Evolutionary conservation across 2,329 filamentous ascomycete species (phyloP).

Genomic region (Cercospora sp.): DNA sequence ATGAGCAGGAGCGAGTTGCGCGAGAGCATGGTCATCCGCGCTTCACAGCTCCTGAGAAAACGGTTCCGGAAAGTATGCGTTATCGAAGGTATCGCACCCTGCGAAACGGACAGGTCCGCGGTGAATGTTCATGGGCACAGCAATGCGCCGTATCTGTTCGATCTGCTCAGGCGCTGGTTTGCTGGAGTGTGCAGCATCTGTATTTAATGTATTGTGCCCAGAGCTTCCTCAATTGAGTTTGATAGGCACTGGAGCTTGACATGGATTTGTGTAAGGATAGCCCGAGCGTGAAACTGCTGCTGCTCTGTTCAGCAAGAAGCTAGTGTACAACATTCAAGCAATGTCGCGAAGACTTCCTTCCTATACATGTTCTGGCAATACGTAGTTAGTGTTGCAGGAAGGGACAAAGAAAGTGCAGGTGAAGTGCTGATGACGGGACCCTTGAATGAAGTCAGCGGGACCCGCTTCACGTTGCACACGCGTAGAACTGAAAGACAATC

Average conservation of each 20-base stretch:
- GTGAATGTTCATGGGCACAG: too few species aligned
- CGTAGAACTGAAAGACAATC: not conserved
- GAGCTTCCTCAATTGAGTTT: not conserved
- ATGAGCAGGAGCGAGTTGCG: not conserved
- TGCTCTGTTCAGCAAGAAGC: not conserved
- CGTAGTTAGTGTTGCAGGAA: not conserved
- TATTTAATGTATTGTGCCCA: not conserved
- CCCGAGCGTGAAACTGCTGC: not conserved
- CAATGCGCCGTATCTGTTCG: not conserved
- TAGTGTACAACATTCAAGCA: not conserved
- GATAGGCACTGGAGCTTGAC: not conserved
- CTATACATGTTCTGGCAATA: not conserved
- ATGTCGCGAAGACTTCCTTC: not conserved
- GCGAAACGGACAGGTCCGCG: not conserved
- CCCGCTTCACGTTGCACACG: slow-evolving; percentile 1
- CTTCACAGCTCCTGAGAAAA: not conserved
- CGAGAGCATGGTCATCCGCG: too few species aligned
- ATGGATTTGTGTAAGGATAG: not conserved
- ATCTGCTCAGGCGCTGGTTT: not conserved
- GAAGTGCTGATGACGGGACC: not conserved
- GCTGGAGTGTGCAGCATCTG: not conserved
- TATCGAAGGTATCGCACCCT: not conserved
- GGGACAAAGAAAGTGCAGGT: not conserved
- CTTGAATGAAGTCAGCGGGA: slow-evolving; percentile 7
- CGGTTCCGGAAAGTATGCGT: not conserved